phyloP scores from a whole-genome alignment of 1,284 basidiomycete species.

The Ustilago tritici region DNA sequence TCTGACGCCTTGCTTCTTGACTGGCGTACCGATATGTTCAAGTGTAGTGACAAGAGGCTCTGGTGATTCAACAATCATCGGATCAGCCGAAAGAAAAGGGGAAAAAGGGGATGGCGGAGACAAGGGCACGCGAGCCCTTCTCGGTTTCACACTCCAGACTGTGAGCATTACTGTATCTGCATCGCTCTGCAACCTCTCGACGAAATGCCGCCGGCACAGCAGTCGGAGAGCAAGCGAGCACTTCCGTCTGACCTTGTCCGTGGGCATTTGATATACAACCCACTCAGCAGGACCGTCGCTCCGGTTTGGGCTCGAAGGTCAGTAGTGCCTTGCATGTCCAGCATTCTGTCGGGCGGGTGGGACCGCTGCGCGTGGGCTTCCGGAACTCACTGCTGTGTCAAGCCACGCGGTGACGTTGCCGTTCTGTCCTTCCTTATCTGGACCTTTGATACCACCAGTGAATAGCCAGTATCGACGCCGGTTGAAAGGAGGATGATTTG shows the following conservation, averaged over 20 bases:
- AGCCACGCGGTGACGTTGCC: not conserved
- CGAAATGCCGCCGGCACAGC: slow-evolving; percentile 11
- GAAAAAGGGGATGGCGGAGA: not conserved
- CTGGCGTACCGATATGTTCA: too few species aligned
- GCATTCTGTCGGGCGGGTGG: not conserved
- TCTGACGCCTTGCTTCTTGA: not conserved
- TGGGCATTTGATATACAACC: not conserved
- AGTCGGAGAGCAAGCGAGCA: slow-evolving; percentile 1
- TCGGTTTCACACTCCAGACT: slow-evolving; percentile 7
- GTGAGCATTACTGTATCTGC: not conserved
- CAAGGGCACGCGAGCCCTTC: slow-evolving; percentile 12
- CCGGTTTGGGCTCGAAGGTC: not conserved
- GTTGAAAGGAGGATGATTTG: not conserved
- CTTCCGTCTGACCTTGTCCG: not conserved
- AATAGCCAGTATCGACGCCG: not conserved
- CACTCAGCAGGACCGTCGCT: not conserved
- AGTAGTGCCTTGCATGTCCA: slow-evolving; percentile 3
- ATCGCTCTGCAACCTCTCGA: not conserved
- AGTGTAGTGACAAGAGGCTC: not conserved
- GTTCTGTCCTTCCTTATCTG: not conserved
- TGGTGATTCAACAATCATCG: too few species aligned
- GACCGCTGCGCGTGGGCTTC: not conserved
- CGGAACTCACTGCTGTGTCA: not conserved
- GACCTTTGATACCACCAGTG: not conserved
- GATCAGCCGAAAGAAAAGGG: too few species aligned